Conservation (phyloP, 2,329 filamentous ascomycete genomes). For the Neurospora sp. region DNA sequence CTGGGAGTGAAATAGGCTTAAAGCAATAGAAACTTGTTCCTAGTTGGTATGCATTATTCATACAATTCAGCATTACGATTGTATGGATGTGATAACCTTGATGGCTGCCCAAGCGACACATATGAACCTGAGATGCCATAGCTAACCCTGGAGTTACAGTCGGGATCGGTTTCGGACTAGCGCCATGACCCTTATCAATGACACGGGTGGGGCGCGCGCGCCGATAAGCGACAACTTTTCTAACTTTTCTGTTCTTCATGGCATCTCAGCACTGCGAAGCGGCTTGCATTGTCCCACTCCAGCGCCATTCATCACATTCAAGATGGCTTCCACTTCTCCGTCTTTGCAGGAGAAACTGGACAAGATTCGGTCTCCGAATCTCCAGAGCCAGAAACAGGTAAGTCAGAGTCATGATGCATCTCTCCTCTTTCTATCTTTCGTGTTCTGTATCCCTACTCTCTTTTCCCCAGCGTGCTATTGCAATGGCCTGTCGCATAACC, state of each 20-base stretch:
- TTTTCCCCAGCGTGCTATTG: not conserved
- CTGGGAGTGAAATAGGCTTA: not conserved
- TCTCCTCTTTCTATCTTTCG: slow-evolving; percentile 9
- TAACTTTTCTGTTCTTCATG: slow-evolving; percentile 16
- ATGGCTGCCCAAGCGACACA: not conserved
- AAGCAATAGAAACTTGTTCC: not conserved
- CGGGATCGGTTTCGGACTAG: not conserved
- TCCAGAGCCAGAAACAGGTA: slow-evolving; percentile 92
- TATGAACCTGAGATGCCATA: slow-evolving; percentile 1
- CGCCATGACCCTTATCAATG: slow-evolving; percentile 14
- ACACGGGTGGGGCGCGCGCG: slow-evolving; percentile 12
- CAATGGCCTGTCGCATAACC: not conserved
- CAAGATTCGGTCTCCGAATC: slow-evolving; percentile 93
- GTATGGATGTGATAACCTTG: not conserved
- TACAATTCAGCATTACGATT: not conserved
- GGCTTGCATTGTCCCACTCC: slow-evolving; percentile 10
- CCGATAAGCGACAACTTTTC: slow-evolving; percentile 19
- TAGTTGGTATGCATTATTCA: not conserved
- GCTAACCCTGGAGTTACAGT: slow-evolving; percentile 9
- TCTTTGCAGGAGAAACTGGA: slow-evolving; percentile 80
- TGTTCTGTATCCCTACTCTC: slow-evolving; percentile 13
- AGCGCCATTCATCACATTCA: slow-evolving; percentile 13
- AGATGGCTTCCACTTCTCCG: slow-evolving; percentile 36
- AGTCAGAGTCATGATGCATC: slow-evolving; percentile 18
- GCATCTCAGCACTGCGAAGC: slow-evolving; percentile 8